Percentiles rank a stretch among this genome's conserved stretches.
These are phyloP conservation scores for Fraxinus albicans DNA, from an alignment of 305 asterid species.

Conservation along the genomic window DNA sequence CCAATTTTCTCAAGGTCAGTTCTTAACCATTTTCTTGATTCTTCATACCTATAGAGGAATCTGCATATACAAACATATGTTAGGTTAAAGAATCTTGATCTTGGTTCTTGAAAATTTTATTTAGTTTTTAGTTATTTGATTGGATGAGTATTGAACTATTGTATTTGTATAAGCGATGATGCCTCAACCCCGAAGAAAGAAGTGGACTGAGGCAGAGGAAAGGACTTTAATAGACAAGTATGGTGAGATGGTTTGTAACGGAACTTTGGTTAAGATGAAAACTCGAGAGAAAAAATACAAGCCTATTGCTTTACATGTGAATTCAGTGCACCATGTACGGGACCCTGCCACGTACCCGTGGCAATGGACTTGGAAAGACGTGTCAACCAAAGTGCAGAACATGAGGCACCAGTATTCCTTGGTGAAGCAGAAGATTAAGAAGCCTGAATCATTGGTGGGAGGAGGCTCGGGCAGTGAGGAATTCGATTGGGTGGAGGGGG, in stretches of 20 bases:
- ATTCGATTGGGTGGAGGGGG: conserved; percentile 95
- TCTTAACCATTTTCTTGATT: not conserved
- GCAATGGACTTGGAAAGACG: conserved; percentile 99
- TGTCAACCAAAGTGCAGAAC: conserved; percentile 92
- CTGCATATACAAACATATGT: conserved; percentile 13
- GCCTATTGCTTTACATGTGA: conserved; percentile 82
- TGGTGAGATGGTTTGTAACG: conserved; percentile 73
- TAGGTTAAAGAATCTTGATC: conserved; percentile 32
- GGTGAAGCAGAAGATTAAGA: conserved; percentile 93
- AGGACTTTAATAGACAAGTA: conserved; percentile 86
- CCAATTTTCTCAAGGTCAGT: conserved; percentile 19
- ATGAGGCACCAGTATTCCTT: conserved; percentile 97
- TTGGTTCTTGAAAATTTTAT: conserved; percentile 13
- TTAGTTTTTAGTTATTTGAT: not conserved
- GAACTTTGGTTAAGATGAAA: conserved; percentile 81
- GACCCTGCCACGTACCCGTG: conserved; percentile 77
- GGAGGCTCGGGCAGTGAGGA: conserved; percentile 53
- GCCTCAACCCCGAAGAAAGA: conserved; percentile 89
- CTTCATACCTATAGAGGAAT: conserved; percentile 15
- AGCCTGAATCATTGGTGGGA: conserved; percentile 48
- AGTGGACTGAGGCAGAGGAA: conserved; percentile 98
- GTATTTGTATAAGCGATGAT: conserved; percentile 46
- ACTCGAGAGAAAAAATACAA: conserved; percentile 85
- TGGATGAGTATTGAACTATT: conserved; percentile 22
- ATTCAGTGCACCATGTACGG: conserved; percentile 59